Percentiles rank a stretch among this genome's conserved stretches.
Conservation (phyloP, 208 protist genomes). For the Trypanosoma melophagium region DNA sequence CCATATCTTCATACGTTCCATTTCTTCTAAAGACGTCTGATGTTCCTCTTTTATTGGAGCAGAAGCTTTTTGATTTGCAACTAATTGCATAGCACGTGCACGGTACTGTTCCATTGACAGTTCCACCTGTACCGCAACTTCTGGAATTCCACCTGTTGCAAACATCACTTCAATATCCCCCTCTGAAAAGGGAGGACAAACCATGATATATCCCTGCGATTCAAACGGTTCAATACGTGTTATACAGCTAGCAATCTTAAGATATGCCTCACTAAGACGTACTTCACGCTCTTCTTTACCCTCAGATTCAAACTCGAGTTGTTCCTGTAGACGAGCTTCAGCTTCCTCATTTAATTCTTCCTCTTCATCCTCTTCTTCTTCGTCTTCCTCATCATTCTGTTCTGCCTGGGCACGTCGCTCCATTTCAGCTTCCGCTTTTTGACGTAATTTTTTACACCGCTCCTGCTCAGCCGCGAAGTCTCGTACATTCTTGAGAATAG, state of each 20-base stretch:
- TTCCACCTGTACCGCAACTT: conserved; percentile 68
- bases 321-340: conserved; percentile 63
- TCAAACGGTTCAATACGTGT: conserved; percentile 88
- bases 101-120: conserved; percentile 53
- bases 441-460: conserved; percentile 44
- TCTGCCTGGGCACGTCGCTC: conserved; percentile 54
- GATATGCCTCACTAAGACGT: conserved; percentile 80
- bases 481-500: conserved; percentile 58
- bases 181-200: conserved; percentile 75
- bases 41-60: not conserved
- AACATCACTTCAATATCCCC: conserved; percentile 79
- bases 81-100: conserved; percentile 25
- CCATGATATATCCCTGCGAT: conserved; percentile 84
- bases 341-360: conserved; percentile 66
- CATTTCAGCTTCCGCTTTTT: conserved; percentile 55
- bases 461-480: conserved; percentile 59
- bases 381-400: conserved; percentile 35
- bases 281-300: conserved; percentile 74
- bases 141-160: conserved; percentile 61
- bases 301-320: conserved; percentile 87
- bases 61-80: not conserved
- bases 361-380: conserved; percentile 51
- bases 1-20: conserved; percentile 9
- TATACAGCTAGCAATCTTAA: conserved; percentile 76
- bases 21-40: conserved; percentile 15